Evolutionary conservation across 805 yeast genomes (phyloP).

Genomic region (Lipomyces orientalis): DNA sequence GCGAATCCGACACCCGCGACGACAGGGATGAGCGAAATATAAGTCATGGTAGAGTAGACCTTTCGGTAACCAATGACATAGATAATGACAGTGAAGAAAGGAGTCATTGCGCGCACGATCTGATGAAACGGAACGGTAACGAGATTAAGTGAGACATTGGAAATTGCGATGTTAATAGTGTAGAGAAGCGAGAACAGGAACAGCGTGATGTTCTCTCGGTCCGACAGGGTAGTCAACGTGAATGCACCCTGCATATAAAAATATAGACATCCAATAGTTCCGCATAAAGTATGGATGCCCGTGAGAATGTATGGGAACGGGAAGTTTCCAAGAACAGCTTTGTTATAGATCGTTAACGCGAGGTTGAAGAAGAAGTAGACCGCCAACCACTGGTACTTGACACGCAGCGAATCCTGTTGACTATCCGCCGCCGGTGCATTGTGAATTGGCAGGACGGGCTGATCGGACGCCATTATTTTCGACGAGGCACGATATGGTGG

Average conservation of each 20-base stretch:
- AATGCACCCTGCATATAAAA: constrained; percentile 38
- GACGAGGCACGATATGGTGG: background rate
- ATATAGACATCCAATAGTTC: constrained; percentile 40
- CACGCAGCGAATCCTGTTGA: constrained; percentile 33
- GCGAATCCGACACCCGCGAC: constrained; percentile 43
- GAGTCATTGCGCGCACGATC: constrained; percentile 43
- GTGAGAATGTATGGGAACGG: constrained; percentile 43
- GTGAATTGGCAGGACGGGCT: constrained; percentile 25
- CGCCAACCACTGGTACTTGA: constrained; percentile 40
- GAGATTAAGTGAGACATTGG: constrained; percentile 42
- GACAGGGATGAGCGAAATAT: constrained; percentile 41
- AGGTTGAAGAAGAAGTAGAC: constrained; percentile 43
- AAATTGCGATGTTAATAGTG: constrained; percentile 43
- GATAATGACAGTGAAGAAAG: constrained; percentile 41
- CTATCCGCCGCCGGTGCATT: constrained; percentile 14
- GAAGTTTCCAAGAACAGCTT: constrained; percentile 42
- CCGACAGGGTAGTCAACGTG: constrained; percentile 39
- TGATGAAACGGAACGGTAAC: constrained; percentile 44
- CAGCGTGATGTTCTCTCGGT: constrained; percentile 39
- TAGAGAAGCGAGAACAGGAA: constrained; percentile 41
- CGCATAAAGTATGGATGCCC: constrained; percentile 41
- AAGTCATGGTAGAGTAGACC: constrained; percentile 40
- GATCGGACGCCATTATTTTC: constrained; percentile 9
- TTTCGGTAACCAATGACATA: constrained; percentile 40
- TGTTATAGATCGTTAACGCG: constrained; percentile 41